Evolutionary conservation across 768 basidiomycete species (phyloP), one percentile per base, ranked within the genome.

Genomic region (Russula virescens): DNA sequence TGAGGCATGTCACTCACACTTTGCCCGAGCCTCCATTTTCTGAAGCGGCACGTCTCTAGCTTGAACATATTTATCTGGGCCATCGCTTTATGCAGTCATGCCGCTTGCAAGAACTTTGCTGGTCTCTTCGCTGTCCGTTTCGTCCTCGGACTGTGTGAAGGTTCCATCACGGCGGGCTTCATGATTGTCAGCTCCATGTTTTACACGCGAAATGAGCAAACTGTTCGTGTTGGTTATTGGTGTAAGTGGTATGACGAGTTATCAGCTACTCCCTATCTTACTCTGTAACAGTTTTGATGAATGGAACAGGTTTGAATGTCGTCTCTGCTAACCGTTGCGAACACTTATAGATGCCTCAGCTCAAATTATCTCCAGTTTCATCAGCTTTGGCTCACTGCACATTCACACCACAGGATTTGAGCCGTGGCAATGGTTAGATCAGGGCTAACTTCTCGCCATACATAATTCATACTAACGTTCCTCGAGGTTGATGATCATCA

Each of bases 131-230:
- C 78, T 16, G 83, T 84, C 25, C 80, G 88, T 18, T 66, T 89
- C 18, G 75, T 91, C 23, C 73, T 91, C 6, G 89, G 89, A 35
- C 80, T 84, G 73, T 90, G 88, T 69, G 89, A 91, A 72, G 88
- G 80, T 5, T 77, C 76, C 5, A 83, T 87, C 65, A 89, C 88
- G 0, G 84, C 89, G 1, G 89, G 88, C 0, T 88, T 91, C 71
- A 73, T 90, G 80, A 86, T 90, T 55, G 84, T 89, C 59, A 87
- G 77, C 43, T 82, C 84, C 35, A 89, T 89, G 88, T 90, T 89
- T 68, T 89, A 89, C 68, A 89, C 87, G 0, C 80, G 85, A 55
- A 82, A 72, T 8, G 88, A 90, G 66, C 86, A 88, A 68, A 89
- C 86, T 0, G 65, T 81, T 45, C 75, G 88, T 13, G 81, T 89